Percentiles rank a stretch among this genome's conserved stretches.
Evolutionary conservation across 805 yeast genomes (phyloP).

Genomic region (Candida hispaniensis): DNA sequence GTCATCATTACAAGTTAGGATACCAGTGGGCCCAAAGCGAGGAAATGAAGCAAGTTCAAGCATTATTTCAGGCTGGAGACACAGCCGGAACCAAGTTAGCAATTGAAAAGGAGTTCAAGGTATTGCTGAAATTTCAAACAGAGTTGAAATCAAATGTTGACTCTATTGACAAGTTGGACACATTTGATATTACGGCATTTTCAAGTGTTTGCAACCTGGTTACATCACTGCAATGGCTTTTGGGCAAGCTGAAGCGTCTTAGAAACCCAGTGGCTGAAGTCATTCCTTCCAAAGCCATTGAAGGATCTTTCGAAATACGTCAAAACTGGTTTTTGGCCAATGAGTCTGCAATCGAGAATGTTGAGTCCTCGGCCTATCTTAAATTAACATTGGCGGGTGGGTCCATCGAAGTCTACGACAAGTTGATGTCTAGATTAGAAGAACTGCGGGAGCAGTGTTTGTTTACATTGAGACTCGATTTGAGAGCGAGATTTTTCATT

Average conservation of each 20-base stretch:
- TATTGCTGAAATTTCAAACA: too few relatives aligned
- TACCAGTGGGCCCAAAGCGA: too few relatives aligned
- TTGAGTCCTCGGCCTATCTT: slow-evolving; percentile 7
- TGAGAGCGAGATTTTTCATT: slow-evolving; percentile 43
- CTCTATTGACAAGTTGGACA: slow-evolving; percentile 37
- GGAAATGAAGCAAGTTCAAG: too few relatives aligned
- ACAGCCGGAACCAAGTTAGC: too few relatives aligned
- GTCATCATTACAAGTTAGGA: too few relatives aligned
- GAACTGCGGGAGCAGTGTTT: slow-evolving; percentile 23
- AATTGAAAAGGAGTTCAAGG: too few relatives aligned
- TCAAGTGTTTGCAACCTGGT: slow-evolving; percentile 43
- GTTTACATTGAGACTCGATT: slow-evolving; percentile 45
- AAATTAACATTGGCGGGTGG: slow-evolving; percentile 21
- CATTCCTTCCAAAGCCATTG: slow-evolving; percentile 8
- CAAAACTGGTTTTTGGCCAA: slow-evolving; percentile 29
- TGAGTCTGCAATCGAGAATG: slow-evolving; percentile 16
- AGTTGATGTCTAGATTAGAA: slow-evolving; percentile 22
- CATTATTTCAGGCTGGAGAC: too few relatives aligned
- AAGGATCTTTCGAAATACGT: slow-evolving; percentile 20
- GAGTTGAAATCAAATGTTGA: too few relatives aligned
- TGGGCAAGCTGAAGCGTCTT: slow-evolving; percentile 12
- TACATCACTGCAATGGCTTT: slow-evolving; percentile 42
- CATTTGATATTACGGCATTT: slow-evolving; percentile 44
- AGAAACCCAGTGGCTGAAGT: slow-evolving; percentile 10
- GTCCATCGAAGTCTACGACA: slow-evolving; percentile 26